Percentiles rank a stretch among this genome's conserved stretches.
phyloP scores from a whole-genome alignment of 495 filamentous ascomycete species.

The Daldinia concentrica region DNA sequence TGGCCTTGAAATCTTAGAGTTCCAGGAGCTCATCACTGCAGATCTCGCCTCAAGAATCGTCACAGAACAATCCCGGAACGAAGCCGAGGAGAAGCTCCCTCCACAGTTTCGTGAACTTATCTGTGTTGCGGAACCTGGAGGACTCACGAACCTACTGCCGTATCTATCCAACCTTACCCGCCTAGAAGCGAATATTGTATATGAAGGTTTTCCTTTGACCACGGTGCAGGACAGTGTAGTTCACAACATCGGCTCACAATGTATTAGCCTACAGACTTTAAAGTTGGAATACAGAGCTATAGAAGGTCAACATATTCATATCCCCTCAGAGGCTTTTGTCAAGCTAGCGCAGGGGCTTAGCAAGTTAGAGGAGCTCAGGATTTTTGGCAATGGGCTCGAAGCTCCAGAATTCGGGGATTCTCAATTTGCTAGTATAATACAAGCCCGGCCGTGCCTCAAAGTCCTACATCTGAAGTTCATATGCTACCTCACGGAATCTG shows the following conservation, averaged over 20 bases:
- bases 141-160: constrained; percentile 2
- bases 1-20: constrained; percentile 1
- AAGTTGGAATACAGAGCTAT: background rate
- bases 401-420: background rate
- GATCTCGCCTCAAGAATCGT: background rate
- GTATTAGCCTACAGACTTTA: background rate
- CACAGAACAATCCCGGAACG: background rate
- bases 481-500: constrained; percentile 5
- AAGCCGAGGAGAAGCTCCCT: background rate
- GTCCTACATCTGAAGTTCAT: background rate
- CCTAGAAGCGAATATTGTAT: constrained; percentile 4
- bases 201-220: background rate
- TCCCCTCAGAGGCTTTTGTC: background rate
- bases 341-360: background rate
- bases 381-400: background rate
- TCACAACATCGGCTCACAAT: background rate
- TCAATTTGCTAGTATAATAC: background rate
- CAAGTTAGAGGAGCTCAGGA: background rate
- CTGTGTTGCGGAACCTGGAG: background rate
- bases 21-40: background rate
- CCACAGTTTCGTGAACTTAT: background rate
- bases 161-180: constrained; percentile 2
- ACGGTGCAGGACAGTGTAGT: background rate
- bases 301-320: background rate
- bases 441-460: background rate